Evolutionary conservation across 495 filamentous ascomycete genomes (phyloP), one percentile per base, ranked within the genome.

Genomic region (Achaetomiella virescens): DNA sequence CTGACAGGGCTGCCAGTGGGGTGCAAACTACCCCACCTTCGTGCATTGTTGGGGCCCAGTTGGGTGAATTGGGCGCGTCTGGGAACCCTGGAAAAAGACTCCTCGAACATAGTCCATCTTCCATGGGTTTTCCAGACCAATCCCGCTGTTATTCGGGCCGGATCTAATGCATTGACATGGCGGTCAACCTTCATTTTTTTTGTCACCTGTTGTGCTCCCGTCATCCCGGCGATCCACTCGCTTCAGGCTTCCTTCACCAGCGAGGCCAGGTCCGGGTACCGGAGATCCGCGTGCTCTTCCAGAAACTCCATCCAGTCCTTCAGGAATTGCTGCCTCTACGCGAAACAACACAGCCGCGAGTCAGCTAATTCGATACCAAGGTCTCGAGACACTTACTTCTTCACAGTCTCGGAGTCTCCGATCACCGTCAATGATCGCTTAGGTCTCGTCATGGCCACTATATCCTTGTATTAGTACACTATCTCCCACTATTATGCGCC

Each of bases 361-460:
- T 52, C 44, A 54, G 56, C 15, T 37, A 33, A n/a, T 8, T 35
- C 51, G 54, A 40, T 25, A 2, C 33, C 15, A 22, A 63, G 49
- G 24, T 20, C 57, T 31, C 57, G 15, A 15, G 17, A 8, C 33
- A 81, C 86, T 78, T 74, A 90, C 88, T 78, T 78, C 70, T 84
- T 85, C 37, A 95, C 87, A 18, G 91, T 97, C 68, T 97, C 93
- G 37, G 88, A 90, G 66, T 97, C 92, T 12, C 92, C 93, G 58
- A 96, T 86, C 36, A 97, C 82, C 55, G 89, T 91, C 11, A 98
- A 76, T 65, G 91, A 92, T 45, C 93, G 80, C 70, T 88, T 91
- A 9, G 93, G 88, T 41, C 93, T 81, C 38, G 93, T 97, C 90
- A 97, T 96, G 12, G 93, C 93, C 49, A 97, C 90, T 91, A 61